A percentile compares a stretch with the other conserved stretches of the same genome.
phyloP scores from a whole-genome alignment of 345 rosid genomes.

The Anacardium occidentale region DNA sequence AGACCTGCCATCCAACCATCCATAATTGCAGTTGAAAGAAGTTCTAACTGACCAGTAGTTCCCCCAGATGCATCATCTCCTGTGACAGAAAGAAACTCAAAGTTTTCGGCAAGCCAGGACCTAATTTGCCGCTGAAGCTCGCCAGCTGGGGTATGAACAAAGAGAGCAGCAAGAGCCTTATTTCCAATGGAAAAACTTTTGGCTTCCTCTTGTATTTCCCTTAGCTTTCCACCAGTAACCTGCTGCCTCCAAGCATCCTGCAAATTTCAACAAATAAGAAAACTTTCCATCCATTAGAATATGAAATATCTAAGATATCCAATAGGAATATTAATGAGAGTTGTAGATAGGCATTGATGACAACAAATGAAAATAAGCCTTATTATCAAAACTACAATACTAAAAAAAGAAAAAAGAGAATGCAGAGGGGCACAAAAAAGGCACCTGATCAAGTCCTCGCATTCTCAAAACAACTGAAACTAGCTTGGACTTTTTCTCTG shows the following conservation, averaged over 20 bases:
- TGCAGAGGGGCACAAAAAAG: slow-evolving; percentile 8
- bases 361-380: not conserved
- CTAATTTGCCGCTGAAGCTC: slow-evolving; percentile 96
- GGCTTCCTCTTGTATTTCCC: slow-evolving; percentile 98
- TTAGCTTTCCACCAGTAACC: slow-evolving; percentile 94
- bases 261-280: slow-evolving; percentile 18
- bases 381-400: not conserved
- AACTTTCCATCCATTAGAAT: slow-evolving; percentile 5
- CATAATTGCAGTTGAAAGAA: slow-evolving; percentile 97
- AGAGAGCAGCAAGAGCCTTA: slow-evolving; percentile 89
- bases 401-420: not conserved
- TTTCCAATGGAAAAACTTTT: slow-evolving; percentile 89
- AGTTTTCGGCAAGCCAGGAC: slow-evolving; percentile 93
- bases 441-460: slow-evolving; percentile 95
- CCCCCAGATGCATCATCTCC: slow-evolving; percentile 82
- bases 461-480: slow-evolving; percentile 93
- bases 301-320: slow-evolving; percentile 7
- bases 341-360: not conserved
- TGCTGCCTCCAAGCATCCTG: slow-evolving; percentile 94
- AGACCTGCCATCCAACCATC: slow-evolving; percentile 99
- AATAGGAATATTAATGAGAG: not conserved
- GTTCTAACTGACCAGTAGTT: slow-evolving; percentile 86
- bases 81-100: slow-evolving; percentile 89
- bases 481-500: slow-evolving; percentile 88
- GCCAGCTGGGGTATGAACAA: slow-evolving; percentile 98